Evolutionary conservation across 371 early-diverging fungal species (phyloP).

Genomic region (Mortierella sp.): DNA sequence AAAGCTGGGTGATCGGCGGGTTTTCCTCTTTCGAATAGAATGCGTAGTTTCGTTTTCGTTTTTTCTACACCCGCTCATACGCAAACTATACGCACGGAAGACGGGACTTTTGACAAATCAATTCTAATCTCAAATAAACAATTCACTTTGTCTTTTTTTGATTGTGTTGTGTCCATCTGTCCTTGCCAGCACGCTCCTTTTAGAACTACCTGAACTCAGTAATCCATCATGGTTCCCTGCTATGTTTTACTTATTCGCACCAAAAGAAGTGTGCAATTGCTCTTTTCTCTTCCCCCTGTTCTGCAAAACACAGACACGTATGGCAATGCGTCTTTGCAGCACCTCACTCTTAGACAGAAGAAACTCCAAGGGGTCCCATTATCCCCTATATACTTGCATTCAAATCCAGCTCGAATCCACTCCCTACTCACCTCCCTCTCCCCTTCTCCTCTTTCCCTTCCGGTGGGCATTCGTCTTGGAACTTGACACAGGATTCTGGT

Average conservation of each 20-base stretch:
- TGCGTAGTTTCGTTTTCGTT: not conserved
- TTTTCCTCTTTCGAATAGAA: constrained; percentile 2
- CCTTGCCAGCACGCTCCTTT: not conserved
- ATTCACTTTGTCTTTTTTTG: not conserved
- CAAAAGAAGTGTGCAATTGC: not conserved
- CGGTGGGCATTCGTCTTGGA: not conserved
- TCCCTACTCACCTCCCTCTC: not conserved
- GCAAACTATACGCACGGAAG: not conserved
- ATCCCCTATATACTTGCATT: not conserved
- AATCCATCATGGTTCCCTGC: not conserved
- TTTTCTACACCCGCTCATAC: not conserved
- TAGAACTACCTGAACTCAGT: not conserved
- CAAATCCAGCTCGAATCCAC: not conserved
- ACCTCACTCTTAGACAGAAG: not conserved
- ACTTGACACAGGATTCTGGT: not conserved
- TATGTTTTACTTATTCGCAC: not conserved
- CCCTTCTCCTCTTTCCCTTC: not conserved
- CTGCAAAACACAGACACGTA: not conserved
- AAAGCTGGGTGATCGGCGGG: not conserved
- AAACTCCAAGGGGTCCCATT: not conserved
- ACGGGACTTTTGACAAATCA: not conserved
- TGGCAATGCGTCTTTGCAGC: not conserved
- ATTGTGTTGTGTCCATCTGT: not conserved
- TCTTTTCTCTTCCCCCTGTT: not conserved
- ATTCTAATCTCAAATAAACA: not conserved